These are phyloP conservation scores for Cadophora sp. DNA, from an alignment of 2,329 filamentous ascomycete species.

Conservation along the genomic window DNA sequence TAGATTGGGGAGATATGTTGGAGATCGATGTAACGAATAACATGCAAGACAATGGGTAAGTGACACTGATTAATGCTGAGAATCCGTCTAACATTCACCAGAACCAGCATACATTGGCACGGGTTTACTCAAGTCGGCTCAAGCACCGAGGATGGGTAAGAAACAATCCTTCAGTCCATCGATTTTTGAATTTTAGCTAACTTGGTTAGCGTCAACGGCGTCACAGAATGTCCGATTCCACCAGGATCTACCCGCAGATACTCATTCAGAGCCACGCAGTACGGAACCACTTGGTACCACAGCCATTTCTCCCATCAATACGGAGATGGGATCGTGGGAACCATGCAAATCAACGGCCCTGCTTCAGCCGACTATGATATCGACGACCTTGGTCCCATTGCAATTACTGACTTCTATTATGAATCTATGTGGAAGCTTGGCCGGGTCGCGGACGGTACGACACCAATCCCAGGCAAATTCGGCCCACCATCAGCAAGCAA, in stretches of 20 bases:
- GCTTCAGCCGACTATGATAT: constrained; percentile 63
- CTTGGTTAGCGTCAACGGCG: constrained; percentile 51
- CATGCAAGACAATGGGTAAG: constrained; percentile 56
- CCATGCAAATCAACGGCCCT: constrained; percentile 66
- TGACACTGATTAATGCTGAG: constrained; percentile 41
- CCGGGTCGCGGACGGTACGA: constrained; percentile 19
- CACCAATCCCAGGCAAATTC: constrained; percentile 27
- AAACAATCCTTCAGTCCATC: constrained; percentile 40
- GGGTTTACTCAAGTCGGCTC: constrained; percentile 54
- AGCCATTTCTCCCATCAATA: constrained; percentile 56
- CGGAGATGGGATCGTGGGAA: constrained; percentile 62
- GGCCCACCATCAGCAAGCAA: constrained; percentile 38
- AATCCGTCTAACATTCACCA: constrained; percentile 12
- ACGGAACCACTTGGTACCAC: constrained; percentile 66
- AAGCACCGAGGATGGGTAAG: constrained; percentile 52
- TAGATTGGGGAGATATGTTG: constrained; percentile 48
- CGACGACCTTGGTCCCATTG: constrained; percentile 64
- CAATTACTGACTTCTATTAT: constrained; percentile 29
- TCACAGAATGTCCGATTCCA: constrained; percentile 70
- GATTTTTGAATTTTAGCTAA: constrained; percentile 49
- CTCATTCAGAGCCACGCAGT: constrained; percentile 37
- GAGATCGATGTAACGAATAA: constrained; percentile 71
- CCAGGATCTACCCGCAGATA: constrained; percentile 47
- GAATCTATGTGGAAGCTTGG: constrained; percentile 39
- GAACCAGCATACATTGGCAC: constrained; percentile 54